phyloP scores from a whole-genome alignment of 2,329 filamentous ascomycete genomes.

The Myriosclerotinia scirpicola region DNA sequence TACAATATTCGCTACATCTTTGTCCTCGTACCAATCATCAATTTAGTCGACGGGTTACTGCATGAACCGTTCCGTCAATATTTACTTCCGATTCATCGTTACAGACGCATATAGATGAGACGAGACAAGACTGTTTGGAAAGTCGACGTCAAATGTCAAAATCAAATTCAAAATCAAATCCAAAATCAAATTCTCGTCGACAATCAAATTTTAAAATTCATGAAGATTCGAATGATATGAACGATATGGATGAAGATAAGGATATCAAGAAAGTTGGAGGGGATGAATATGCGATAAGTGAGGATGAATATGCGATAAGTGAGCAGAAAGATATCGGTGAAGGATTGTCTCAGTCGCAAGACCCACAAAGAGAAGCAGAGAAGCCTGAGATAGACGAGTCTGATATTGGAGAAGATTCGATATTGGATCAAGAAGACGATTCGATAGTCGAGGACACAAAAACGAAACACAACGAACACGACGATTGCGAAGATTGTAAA shows the following conservation, averaged over 20 bases:
- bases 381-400: not conserved
- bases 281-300: constrained; percentile 29
- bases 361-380: constrained; percentile 14
- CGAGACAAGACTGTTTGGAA: too few species aligned
- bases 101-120: not conserved
- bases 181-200: constrained; percentile 28
- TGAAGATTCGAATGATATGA: constrained; percentile 37
- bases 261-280: constrained; percentile 28
- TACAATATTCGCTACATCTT: not conserved
- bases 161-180: constrained; percentile 4
- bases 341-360: constrained; percentile 13
- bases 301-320: constrained; percentile 27
- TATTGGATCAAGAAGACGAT: constrained; percentile 18
- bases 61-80: constrained; percentile 34
- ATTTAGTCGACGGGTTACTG: constrained; percentile 31
- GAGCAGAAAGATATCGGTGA: constrained; percentile 5
- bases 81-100: constrained; percentile 27
- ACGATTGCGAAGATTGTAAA: constrained; percentile 22
- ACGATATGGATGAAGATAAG: constrained; percentile 24
- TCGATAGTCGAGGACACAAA: constrained; percentile 23
- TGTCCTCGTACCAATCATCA: constrained; percentile 16
- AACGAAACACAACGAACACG: constrained; percentile 23
- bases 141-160: too few species aligned
- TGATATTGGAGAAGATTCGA: not conserved
- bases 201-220: constrained; percentile 37